Evolutionary conservation across 2,329 filamentous ascomycete species (phyloP).

Genomic region (Triangularia verruculosa): DNA sequence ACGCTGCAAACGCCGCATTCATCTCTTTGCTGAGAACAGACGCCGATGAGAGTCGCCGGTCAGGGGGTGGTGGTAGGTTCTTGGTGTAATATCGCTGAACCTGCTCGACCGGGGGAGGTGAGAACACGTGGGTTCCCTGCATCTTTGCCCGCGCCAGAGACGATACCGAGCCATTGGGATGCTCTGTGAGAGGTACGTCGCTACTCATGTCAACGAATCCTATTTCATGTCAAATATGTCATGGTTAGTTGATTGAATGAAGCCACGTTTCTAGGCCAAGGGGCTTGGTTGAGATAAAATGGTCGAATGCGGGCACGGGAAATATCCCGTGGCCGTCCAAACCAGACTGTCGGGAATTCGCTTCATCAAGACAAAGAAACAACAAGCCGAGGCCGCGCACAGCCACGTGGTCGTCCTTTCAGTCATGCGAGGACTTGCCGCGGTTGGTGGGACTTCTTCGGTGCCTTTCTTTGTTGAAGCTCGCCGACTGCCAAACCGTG

Average conservation of each 20-base stretch:
- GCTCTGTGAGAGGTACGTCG: neutral
- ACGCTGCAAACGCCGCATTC: slow-evolving; percentile 20
- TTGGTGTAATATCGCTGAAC: slow-evolving; percentile 27
- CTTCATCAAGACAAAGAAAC: neutral
- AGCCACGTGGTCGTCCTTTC: neutral
- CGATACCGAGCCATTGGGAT: neutral
- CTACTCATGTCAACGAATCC: neutral
- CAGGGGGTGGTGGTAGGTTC: slow-evolving; percentile 27
- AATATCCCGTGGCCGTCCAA: neutral
- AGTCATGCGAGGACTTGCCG: neutral
- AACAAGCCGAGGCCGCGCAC: neutral
- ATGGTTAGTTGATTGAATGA: neutral
- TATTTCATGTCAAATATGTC: neutral
- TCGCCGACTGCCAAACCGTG: neutral
- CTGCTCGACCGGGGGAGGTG: slow-evolving; percentile 17
- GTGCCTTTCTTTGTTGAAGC: neutral
- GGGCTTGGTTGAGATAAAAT: neutral
- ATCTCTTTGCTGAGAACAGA: slow-evolving; percentile 27
- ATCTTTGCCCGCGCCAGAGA: neutral
- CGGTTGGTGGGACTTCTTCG: neutral
- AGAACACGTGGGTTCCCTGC: neutral
- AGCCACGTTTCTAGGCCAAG: neutral
- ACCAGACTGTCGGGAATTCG: neutral
- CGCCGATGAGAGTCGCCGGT: slow-evolving; percentile 14
- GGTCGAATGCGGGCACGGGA: neutral